Evolutionary conservation across 192 early-diverging fungal species (phyloP), one percentile per base, ranked within the genome.

Genomic region (Coemansia sp.): DNA sequence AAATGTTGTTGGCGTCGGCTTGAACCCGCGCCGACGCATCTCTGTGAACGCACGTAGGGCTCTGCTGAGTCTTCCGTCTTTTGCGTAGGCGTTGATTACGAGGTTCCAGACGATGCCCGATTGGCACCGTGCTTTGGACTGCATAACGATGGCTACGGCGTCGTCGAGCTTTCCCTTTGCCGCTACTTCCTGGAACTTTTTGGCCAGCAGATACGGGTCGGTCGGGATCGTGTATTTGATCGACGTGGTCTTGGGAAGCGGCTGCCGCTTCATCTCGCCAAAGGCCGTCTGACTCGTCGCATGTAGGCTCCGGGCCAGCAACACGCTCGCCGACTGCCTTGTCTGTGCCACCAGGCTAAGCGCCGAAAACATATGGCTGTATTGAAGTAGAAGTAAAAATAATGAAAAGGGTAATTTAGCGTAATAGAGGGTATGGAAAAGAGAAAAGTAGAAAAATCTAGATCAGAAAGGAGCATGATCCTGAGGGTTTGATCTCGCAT

Each of bases 91-190:
- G 52, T 64, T 50, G 32, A 81, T 81, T 1, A 81, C 78, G n/a
- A 75, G 52, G 66, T 81, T 81, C 78, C 78, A 81, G 8, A 75
- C 68, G 3, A 72, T 69, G 4, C 29, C 51, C 13, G 78, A 81
- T 36, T 81, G 78, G 66, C 24, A 32, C 20, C 27, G 36, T 1
- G 68, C 61, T 34, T 74, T 74, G 30, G 73, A 32, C 49, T 74
- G 73, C 73, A 81, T 75, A 29, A 81, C 67, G 18, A 81, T 68
- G 16, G 78, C 78, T 18, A 81, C 78, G 1, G 78, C 78, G 47
- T 81, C 78, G 69, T 81, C 69, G 0, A 69, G 42, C 35, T 81
- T 81, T n/a, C 73, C 78, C 10, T 68, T 46, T 0, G 32, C 25
- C 5, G 10, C 32, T 22, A 81, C 61, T n/a, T 75, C 51, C 16